Base-by-base conservation (phyloP, 257 asterid species). In the Catharanthus roseus region DNA sequence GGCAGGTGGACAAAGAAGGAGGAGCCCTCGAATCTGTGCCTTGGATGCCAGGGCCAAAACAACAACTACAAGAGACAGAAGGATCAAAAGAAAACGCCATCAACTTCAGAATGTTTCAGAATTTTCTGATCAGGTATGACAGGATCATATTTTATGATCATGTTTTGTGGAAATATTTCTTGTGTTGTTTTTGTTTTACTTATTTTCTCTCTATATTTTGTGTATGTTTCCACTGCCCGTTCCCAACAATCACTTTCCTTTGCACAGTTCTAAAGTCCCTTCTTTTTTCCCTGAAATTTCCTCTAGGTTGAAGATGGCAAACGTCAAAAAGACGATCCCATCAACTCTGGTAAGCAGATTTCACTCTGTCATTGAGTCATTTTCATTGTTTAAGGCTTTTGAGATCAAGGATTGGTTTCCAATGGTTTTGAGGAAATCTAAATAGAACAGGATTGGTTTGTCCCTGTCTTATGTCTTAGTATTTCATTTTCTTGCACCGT, bases 21-120 rank as follows among this genome's bases (percentile, higher is more conserved):
- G 85, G 45, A 87, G 93, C 74, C 90, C 88, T 0, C 74, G 88
- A 76, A 80, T 87, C 78, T 77, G 82, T 18, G 86, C 84, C 80
- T 70, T 80, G 23, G 84, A 82, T 45, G 74, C 50, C 77, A 38
- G 67, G 44, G 33, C 39, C 62, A 31, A 39, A 41, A 65, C 64
- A 74, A 26, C 39, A 58, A 28, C n/a, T 58, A 66, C 73, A 38
- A 79, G 82, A 74, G 66, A 67, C 58, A 76, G 81, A n/a, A n/a
- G n/a, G 74, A 67, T 44, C 66, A 88, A 86, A 81, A 83, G 87
- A 57, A 85, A 72, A 72, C 38, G 75, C 68, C 78, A 79, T 56
- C 79, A 61, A 12, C 56, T 69, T 70, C 39, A 70, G 73, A 47
- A 77, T 49, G 62, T 71, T 68, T 72, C 83, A 1, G n/a, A n/a